These are phyloP conservation scores for Fagopyrum esculentum DNA, from an alignment of 148 eudicot species.

Conservation along the genomic window DNA sequence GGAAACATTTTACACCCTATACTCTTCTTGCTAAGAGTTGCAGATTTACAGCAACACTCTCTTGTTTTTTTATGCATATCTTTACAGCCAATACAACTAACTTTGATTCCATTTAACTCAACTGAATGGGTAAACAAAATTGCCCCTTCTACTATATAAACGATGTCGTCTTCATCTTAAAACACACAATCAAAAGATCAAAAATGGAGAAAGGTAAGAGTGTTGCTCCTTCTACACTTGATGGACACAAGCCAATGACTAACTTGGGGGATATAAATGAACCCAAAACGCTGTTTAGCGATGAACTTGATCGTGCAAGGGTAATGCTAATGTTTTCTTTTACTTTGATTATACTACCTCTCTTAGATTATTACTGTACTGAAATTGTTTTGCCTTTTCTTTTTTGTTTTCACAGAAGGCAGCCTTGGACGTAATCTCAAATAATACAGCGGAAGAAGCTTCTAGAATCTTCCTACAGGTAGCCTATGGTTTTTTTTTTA, in stretches of 20 bases:
- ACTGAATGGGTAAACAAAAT: too few relatives aligned
- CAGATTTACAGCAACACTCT: too few relatives aligned
- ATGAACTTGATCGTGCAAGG: background rate
- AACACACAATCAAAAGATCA: background rate
- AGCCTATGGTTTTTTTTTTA: too few relatives aligned
- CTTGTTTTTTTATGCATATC: background rate
- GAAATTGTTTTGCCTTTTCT: too few relatives aligned
- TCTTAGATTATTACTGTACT: background rate
- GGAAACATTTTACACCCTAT: too few relatives aligned
- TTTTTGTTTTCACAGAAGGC: background rate
- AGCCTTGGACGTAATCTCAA: background rate
- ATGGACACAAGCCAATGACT: background rate
- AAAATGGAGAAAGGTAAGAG: background rate
- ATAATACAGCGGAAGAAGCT: background rate
- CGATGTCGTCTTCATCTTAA: background rate
- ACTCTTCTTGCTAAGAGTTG: too few relatives aligned
- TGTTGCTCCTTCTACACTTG: too few relatives aligned
- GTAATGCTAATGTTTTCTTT: background rate
- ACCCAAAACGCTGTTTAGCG: background rate
- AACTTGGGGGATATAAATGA: background rate
- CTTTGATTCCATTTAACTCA: too few relatives aligned
- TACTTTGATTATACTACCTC: background rate
- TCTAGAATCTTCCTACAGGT: constrained; percentile 3
- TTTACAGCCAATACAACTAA: background rate
- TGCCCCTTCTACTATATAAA: background rate